Evolutionary conservation across 2,329 filamentous ascomycete genomes (phyloP).

Genomic region (Tolypocladium ophioglossoides): DNA sequence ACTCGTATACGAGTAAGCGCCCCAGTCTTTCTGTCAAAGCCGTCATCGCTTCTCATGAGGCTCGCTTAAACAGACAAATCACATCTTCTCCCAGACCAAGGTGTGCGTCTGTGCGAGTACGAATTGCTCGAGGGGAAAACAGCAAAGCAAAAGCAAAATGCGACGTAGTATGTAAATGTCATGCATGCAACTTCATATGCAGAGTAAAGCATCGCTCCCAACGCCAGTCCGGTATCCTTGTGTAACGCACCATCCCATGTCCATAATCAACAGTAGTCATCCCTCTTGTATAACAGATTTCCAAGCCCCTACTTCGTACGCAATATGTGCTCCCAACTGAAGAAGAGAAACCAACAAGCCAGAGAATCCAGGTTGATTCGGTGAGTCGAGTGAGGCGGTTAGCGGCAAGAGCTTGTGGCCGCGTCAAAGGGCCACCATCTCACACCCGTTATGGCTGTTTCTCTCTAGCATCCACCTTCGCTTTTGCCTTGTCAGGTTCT

Average conservation of each 20-base stretch:
- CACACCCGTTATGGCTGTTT: neutral
- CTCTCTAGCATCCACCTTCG: too few relatives aligned
- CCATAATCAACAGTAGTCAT: neutral
- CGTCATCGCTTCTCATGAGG: neutral
- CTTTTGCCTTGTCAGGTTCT: neutral
- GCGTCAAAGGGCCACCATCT: neutral
- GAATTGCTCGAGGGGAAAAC: neutral
- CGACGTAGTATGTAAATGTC: neutral
- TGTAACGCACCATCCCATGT: neutral
- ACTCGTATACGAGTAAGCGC: neutral
- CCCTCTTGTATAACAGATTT: neutral
- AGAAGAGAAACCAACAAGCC: neutral
- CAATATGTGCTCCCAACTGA: neutral
- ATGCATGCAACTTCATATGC: neutral
- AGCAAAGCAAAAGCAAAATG: neutral
- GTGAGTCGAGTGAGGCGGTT: neutral
- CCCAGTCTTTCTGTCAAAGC: neutral
- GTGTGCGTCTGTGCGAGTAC: neutral
- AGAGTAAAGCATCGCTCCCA: neutral
- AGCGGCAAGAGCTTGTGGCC: too few relatives aligned
- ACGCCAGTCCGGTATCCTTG: neutral
- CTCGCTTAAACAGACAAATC: neutral
- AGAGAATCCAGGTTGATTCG: neutral
- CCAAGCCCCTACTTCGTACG: neutral
- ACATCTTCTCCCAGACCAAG: neutral